Evolutionary conservation across 2,329 filamentous ascomycete genomes (phyloP), one percentile per base, ranked within the genome.

Genomic region (Exophiala sideris): DNA sequence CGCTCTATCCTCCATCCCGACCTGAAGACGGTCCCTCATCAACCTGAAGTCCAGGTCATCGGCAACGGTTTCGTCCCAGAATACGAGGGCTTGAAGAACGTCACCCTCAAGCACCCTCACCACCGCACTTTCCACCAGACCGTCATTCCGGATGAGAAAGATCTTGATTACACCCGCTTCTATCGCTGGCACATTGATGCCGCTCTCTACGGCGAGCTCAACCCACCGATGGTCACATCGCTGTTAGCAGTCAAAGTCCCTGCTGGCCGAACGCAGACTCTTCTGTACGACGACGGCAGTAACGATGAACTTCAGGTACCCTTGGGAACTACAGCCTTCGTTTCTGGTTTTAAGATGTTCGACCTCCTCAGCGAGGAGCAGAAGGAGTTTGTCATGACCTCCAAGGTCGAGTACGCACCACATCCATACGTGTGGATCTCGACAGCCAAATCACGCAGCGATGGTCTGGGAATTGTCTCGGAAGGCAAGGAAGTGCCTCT

Each of bases 381-480:
- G 64, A 81, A 88, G 68, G 77, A 79, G 41, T 88, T 91, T 62
- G 87, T 78, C 1, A 79, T 83, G 47, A 81, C 76, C 4, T 86
- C 85, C 16, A 81, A 77, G 54, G 79, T 89, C 42, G 86, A 91
- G 70, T 91, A 91, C 66, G 87, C 87, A 0, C 79, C 88, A 2
- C 88, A 91, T 63, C 88, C 88, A 4, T 91, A 91, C 69, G 82
- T 91, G 58, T 92, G 88, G 88, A 91, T 91, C 86, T 83, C 79
- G 54, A 68, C 75, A 20, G 85, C 87, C 42, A 82, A 81, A 63
- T 85, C 86, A 36, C 81, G 81, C 12, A 75, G 85, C 5, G 82
- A 84, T 47, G 88, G 88, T 0, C 79, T 91, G 0, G 88, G 88
- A n/a, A 71, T 91, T 52, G 73, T 86, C 21, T 86, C 83, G 0